These are phyloP conservation scores for Ziziphus jujuba DNA, from an alignment of 306 rosid genomes.

Conservation along the genomic window DNA sequence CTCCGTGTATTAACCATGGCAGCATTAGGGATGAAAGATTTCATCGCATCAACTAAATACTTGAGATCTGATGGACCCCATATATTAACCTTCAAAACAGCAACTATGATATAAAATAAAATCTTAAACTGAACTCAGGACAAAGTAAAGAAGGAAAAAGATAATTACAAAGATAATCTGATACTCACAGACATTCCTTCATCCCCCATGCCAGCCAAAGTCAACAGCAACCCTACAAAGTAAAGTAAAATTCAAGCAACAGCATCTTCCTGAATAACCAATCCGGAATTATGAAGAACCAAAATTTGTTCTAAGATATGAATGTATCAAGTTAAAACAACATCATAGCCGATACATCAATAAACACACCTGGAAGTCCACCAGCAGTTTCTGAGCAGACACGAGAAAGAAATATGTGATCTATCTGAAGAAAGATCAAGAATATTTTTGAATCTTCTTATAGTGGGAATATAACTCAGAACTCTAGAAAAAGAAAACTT, in stretches of 20 bases:
- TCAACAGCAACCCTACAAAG: constrained; percentile 76
- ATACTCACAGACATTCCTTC: constrained; percentile 84
- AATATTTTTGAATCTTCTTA: constrained; percentile 9
- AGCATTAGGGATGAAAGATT: constrained; percentile 79
- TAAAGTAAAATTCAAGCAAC: constrained; percentile 20
- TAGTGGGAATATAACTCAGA: constrained; percentile 12
- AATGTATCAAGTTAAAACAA: constrained; percentile 1
- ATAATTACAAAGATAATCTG: constrained; percentile 1
- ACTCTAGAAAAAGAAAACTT: constrained; percentile 1
- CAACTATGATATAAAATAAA: constrained; percentile 13
- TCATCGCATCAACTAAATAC: constrained; percentile 85
- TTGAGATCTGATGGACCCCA: constrained; percentile 93
- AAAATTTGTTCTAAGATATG: background rate
- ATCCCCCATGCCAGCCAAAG: constrained; percentile 94
- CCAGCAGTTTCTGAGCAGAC: constrained; percentile 96
- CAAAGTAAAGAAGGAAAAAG: background rate
- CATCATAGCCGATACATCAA: constrained; percentile 12
- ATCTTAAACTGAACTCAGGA: constrained; percentile 2
- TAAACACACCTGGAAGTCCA: constrained; percentile 83
- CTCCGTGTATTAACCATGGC: constrained; percentile 95
- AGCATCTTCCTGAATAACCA: constrained; percentile 1
- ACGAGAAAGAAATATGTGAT: constrained; percentile 90
- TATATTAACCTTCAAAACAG: constrained; percentile 62
- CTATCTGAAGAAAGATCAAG: constrained; percentile 56
- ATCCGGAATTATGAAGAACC: constrained; percentile 12